These are phyloP conservation scores for Mycena sanguinolenta DNA, from an alignment of 768 basidiomycete species.

Conservation along the genomic window DNA sequence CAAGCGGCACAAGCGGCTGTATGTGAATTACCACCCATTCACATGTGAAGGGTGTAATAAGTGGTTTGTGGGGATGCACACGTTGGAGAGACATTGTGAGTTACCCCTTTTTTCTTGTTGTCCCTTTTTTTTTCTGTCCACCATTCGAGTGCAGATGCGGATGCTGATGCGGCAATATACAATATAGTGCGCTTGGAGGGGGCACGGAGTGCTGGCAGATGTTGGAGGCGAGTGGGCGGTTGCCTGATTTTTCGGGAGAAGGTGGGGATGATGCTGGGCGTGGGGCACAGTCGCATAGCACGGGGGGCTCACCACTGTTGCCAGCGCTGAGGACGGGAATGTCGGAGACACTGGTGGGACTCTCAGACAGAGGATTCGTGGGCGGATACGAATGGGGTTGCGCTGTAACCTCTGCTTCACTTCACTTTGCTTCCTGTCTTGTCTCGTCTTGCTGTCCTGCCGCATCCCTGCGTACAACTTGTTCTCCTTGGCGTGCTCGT, in stretches of 20 bases:
- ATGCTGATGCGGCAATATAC: too few species aligned
- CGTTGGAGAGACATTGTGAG: constrained; percentile 92
- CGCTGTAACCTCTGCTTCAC: too few species aligned
- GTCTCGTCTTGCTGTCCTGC: too few species aligned
- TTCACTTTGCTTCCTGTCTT: too few species aligned
- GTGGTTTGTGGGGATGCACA: constrained; percentile 96
- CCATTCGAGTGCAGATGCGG: background rate
- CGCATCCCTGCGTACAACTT: constrained; percentile 8
- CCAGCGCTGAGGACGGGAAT: constrained; percentile 19
- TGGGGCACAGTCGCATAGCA: too few species aligned
- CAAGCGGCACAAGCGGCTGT: constrained; percentile 95
- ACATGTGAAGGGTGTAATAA: constrained; percentile 93
- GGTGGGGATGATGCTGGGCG: too few species aligned
- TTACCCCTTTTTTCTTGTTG: constrained; percentile 60
- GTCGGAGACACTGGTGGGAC: constrained; percentile 7
- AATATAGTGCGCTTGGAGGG: constrained; percentile 80
- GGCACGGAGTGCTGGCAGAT: constrained; percentile 78
- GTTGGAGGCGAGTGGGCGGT: constrained; percentile 47
- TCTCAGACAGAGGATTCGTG: constrained; percentile 27
- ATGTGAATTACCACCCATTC: constrained; percentile 92
- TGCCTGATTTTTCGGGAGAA: too few species aligned
- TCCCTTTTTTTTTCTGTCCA: too few species aligned
- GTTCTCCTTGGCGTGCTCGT: background rate
- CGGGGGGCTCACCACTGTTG: too few species aligned
- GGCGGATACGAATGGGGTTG: constrained; percentile 11